A percentile compares a stretch with the other conserved stretches of the same genome.
Conservation (phyloP, 148 eudicot genomes). For the Cornus florida region DNA sequence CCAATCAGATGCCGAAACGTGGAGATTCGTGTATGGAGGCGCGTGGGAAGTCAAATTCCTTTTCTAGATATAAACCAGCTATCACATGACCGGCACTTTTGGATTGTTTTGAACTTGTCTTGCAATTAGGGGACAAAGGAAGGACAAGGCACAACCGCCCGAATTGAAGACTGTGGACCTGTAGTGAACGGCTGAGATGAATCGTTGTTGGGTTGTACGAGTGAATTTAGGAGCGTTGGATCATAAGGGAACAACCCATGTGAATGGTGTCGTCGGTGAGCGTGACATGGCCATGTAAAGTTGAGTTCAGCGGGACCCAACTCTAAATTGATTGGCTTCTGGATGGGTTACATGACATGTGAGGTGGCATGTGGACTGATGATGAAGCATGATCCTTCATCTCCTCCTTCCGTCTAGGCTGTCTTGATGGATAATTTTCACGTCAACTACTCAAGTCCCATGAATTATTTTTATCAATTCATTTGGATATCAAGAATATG, state of each 20-base stretch:
- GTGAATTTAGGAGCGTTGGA: conserved; percentile 42
- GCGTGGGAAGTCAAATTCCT: not conserved
- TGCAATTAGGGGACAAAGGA: conserved; percentile 39
- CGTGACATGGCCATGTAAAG: conserved; percentile 17
- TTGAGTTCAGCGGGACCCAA: conserved; percentile 5
- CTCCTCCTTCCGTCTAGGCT: too few species aligned
- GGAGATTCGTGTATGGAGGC: not conserved
- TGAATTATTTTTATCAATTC: too few species aligned
- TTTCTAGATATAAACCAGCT: conserved; percentile 15
- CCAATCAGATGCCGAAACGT: not conserved
- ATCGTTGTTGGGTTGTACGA: not conserved
- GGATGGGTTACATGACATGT: not conserved
- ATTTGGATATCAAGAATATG: too few species aligned
- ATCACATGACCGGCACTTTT: conserved; percentile 22
- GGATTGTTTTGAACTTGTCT: conserved; percentile 17
- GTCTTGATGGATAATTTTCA: not conserved
- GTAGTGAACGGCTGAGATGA: conserved; percentile 34
- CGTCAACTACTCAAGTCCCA: too few species aligned
- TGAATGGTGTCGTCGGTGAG: conserved; percentile 23
- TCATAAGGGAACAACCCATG: conserved; percentile 31
- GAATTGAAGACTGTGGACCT: conserved; percentile 40
- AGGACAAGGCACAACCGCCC: conserved; percentile 43
- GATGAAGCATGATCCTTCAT: not conserved
- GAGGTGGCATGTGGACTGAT: conserved; percentile 1
- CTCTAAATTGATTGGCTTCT: not conserved